A percentile compares a stretch with the other conserved stretches of the same genome.
Conservation (phyloP, 768 basidiomycete species). For the Pleurotus ostreatus region DNA sequence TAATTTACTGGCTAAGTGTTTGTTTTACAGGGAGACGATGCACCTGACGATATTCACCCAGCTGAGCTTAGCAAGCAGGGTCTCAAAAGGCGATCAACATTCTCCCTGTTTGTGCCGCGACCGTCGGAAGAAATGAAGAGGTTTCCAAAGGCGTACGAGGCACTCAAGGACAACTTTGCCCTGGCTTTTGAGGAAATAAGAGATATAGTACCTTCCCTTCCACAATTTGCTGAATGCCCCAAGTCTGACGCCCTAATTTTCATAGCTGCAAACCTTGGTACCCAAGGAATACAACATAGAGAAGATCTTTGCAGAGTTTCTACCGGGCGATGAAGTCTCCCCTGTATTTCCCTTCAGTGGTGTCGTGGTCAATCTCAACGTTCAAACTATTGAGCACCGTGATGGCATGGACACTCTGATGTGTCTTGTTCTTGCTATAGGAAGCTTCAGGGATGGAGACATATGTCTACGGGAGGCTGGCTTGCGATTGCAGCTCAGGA, state of each 20-base stretch:
- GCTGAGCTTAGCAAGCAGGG: neutral
- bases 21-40: slow-evolving; percentile 1
- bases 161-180: slow-evolving; percentile 30
- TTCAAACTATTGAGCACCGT: slow-evolving; percentile 17
- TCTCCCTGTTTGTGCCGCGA: neutral
- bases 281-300: slow-evolving; percentile 12
- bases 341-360: slow-evolving; percentile 18
- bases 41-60: slow-evolving; percentile 3
- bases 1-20: neutral
- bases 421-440: slow-evolving; percentile 20
- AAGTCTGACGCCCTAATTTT: too few species aligned
- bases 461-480: slow-evolving; percentile 19
- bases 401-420: slow-evolving; percentile 17
- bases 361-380: slow-evolving; percentile 21
- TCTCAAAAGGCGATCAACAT: too few species aligned
- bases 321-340: slow-evolving; percentile 12
- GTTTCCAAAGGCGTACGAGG: neutral
- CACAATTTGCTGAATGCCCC: too few species aligned
- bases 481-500: slow-evolving; percentile 14
- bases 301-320: slow-evolving; percentile 10
- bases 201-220: neutral
- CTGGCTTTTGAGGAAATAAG: slow-evolving; percentile 19
- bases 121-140: neutral
- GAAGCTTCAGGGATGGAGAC: slow-evolving; percentile 21
- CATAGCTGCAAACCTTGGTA: too few species aligned